These are phyloP conservation scores for Anisodus tanguticus DNA, from an alignment of 257 asterid genomes.

Conservation along the genomic window DNA sequence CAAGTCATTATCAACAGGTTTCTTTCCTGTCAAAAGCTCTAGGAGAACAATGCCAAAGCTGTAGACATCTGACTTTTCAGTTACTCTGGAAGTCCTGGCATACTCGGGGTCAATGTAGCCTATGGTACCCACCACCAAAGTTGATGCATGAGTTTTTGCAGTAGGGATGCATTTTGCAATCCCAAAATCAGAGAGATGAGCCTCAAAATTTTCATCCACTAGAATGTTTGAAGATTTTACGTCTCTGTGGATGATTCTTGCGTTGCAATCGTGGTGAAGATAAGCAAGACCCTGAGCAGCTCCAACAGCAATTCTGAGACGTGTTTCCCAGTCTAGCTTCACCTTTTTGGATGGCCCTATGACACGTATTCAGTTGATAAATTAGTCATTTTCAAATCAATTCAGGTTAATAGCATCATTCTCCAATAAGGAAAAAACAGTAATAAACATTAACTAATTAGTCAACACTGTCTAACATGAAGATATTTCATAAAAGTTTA, in stretches of 20 bases:
- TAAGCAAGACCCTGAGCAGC: slow-evolving; percentile 97
- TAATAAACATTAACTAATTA: not conserved
- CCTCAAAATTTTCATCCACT: slow-evolving; percentile 83
- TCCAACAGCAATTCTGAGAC: slow-evolving; percentile 87
- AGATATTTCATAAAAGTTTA: not conserved
- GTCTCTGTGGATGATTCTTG: slow-evolving; percentile 86
- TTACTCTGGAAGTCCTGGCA: slow-evolving; percentile 86
- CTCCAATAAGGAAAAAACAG: not conserved
- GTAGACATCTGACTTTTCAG: slow-evolving; percentile 91
- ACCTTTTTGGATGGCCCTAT: slow-evolving; percentile 85
- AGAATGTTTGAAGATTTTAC: slow-evolving; percentile 91
- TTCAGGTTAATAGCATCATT: too few species aligned
- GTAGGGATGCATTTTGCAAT: slow-evolving; percentile 72
- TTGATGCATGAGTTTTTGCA: slow-evolving; percentile 84
- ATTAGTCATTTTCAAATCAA: not conserved
- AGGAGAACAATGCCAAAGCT: slow-evolving; percentile 95
- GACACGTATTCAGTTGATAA: not conserved
- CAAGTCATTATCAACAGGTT: slow-evolving; percentile 79
- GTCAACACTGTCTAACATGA: not conserved
- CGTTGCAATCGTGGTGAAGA: slow-evolving; percentile 95
- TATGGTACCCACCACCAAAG: slow-evolving; percentile 89
- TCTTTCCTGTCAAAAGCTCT: slow-evolving; percentile 91
- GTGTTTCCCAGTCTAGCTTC: slow-evolving; percentile 94
- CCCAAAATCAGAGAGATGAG: slow-evolving; percentile 96
- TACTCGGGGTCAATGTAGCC: slow-evolving; percentile 98